Conservation (phyloP, 140 eudicot genomes). For the Cichorium intybus region DNA sequence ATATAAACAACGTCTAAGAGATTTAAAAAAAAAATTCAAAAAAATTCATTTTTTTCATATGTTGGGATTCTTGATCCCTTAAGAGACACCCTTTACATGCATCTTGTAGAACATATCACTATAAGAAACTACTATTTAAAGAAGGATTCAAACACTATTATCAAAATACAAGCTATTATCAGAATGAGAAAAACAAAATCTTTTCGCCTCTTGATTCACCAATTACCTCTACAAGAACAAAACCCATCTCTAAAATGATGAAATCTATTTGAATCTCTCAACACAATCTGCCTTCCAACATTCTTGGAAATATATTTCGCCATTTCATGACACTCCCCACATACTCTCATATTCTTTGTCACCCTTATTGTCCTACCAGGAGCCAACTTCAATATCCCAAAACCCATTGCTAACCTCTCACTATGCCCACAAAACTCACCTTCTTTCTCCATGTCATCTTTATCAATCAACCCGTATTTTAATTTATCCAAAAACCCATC, state of each 20-base stretch:
- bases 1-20: too few relatives aligned
- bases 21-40: too few relatives aligned
- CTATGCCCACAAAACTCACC: slow-evolving; percentile 56
- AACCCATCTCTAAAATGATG: slow-evolving; percentile 71
- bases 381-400: slow-evolving; percentile 50
- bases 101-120: too few relatives aligned
- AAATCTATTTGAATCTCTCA: slow-evolving; percentile 60
- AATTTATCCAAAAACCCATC: slow-evolving; percentile 27
- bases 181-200: neutral
- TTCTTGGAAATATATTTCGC: slow-evolving; percentile 57
- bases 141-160: neutral
- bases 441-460: slow-evolving; percentile 49
- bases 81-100: too few relatives aligned
- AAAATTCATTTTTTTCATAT: too few relatives aligned
- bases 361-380: slow-evolving; percentile 56
- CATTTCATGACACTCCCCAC: slow-evolving; percentile 68
- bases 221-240: slow-evolving; percentile 69
- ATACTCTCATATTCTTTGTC: slow-evolving; percentile 51
- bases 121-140: too few relatives aligned
- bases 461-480: slow-evolving; percentile 33
- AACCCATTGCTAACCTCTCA: slow-evolving; percentile 64
- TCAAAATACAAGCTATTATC: too few relatives aligned
- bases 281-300: slow-evolving; percentile 49
- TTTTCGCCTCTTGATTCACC: slow-evolving; percentile 25
- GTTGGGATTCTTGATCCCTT: too few relatives aligned